Evolutionary conservation across 2,329 filamentous ascomycete species (phyloP), one percentile per base, ranked within the genome.

Genomic region (Cladosporium oxysporum): DNA sequence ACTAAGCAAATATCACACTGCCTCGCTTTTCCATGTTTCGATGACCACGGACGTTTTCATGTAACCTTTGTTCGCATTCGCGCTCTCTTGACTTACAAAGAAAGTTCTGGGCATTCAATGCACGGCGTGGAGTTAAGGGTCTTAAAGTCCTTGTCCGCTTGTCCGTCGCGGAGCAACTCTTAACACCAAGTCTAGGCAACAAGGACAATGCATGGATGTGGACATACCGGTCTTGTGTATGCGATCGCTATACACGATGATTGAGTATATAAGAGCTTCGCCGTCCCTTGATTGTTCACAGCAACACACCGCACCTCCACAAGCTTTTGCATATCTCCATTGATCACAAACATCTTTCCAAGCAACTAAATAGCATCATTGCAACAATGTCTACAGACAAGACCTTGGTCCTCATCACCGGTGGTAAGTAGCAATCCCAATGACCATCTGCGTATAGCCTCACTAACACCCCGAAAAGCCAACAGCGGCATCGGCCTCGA

Each of bases 401-500:
- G 55, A 58, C 53, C 3, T n/a, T 65, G 8, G 57, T 65, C 14
- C 18, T 65, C 37, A 65, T 65, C 57, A 65, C 62, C 18, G 62
- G 62, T 37, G 57, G 62, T 44, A 28, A 55, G 61, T 7, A 49
- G 3, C 31, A 35, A 21, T n/a, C 5, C n/a, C 21, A 12, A 7
- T 11, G 3, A 44, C 21, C 26, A 44, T 4, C 23, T 6, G 10
- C n/a, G 16, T 44, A 7, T 21, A 37, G 12, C 18, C 23, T 28
- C 33, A 55, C 61, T 64, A 26, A 64, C 52, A 5, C 14, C 5
- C 31, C 10, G 12, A n/a, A 35, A 29, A 62, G 85, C 80, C 67
- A 89, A 88, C 70, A 85, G 82, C 0, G 87, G 87, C 14, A 82
- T 89, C 31, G 87, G 87, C 2, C 83, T 81, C 49, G 82, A 88